Evolutionary conservation across 179 eudicot species (phyloP), one percentile per base, ranked within the genome.

Genomic region (Nepenthes alata): DNA sequence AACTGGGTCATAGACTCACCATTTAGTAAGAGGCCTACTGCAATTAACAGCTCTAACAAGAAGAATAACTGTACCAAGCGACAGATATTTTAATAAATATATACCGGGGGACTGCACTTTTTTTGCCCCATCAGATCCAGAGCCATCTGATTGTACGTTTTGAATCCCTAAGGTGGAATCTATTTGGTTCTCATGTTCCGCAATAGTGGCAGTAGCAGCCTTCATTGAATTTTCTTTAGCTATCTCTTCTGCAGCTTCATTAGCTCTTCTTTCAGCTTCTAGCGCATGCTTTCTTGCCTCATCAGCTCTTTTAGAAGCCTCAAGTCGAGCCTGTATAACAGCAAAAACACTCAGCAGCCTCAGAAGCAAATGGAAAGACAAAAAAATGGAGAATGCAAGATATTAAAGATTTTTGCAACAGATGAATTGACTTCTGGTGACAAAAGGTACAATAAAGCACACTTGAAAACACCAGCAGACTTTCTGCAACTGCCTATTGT

Each of bases 201-300:
- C 61, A 36, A 45, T 60, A 54, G 49, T 58, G 36, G 55, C 68
- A 55, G 72, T 63, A 66, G 83, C 77, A 61, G 74, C 59, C 56
- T 57, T 71, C 25, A 55, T 65, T 53, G 64, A 47, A 48, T 65
- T 72, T 59, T 79, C 87, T 57, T 70, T 59, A 38, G 81, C 76
- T 57, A 62, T 57, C 74, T 66, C 74, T 6, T 78, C 80, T 41
- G 81, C 89, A 60, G 90, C 91, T 80, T 83, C 86, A 80, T 86
- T 75, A 62, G 73, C 73, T 76, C 60, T 72, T 65, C 81, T 85
- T 65, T 80, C 87, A 75, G 91, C 93, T 74, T 80, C 91, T 70
- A 75, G 51, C 44, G 80, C 77, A 66, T 72, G 73, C 59, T 70
- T 79, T 77, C 78, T 83, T 67, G 78, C 94, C 65, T 76, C 79